Evolutionary conservation across 179 eudicot species (phyloP).

Genomic region (Camellia oleifera): DNA sequence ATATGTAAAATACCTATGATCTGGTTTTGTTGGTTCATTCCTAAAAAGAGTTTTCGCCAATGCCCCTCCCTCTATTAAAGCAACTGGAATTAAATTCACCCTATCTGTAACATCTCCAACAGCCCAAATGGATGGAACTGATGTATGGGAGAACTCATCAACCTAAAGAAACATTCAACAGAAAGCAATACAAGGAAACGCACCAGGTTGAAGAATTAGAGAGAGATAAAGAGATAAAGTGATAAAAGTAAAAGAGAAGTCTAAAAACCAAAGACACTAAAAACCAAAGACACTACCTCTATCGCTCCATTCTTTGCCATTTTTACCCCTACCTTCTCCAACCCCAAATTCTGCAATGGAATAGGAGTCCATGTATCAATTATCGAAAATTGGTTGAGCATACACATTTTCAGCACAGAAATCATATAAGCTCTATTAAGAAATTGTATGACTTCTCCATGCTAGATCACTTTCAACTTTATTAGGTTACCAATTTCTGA

Average conservation of each 20-base stretch:
- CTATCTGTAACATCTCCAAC: slow-evolving; percentile 99
- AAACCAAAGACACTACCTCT: slow-evolving; percentile 44
- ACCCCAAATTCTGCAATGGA: slow-evolving; percentile 73
- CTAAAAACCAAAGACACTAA: not conserved
- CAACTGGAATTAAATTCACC: slow-evolving; percentile 94
- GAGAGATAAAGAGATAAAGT: not conserved
- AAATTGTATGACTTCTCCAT: not conserved
- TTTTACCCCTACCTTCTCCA: slow-evolving; percentile 83
- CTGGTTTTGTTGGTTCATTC: slow-evolving; percentile 90
- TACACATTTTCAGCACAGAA: not conserved
- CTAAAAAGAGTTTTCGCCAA: slow-evolving; percentile 87
- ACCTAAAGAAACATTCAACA: slow-evolving; percentile 50
- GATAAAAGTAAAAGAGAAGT: not conserved
- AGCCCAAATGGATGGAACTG: slow-evolving; percentile 97
- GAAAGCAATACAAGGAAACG: not conserved
- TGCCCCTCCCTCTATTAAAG: slow-evolving; percentile 97
- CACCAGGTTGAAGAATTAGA: not conserved
- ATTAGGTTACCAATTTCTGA: not conserved
- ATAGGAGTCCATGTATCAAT: not conserved
- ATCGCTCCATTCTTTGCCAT: slow-evolving; percentile 81
- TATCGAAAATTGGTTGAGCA: not conserved
- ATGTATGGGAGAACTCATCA: slow-evolving; percentile 78
- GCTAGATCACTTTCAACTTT: not conserved
- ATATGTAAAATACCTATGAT: slow-evolving; percentile 51
- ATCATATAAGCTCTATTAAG: not conserved